These are phyloP conservation scores for Phytophthora pisi DNA, from an alignment of 352 stramenopile species.

Conservation along the genomic window DNA sequence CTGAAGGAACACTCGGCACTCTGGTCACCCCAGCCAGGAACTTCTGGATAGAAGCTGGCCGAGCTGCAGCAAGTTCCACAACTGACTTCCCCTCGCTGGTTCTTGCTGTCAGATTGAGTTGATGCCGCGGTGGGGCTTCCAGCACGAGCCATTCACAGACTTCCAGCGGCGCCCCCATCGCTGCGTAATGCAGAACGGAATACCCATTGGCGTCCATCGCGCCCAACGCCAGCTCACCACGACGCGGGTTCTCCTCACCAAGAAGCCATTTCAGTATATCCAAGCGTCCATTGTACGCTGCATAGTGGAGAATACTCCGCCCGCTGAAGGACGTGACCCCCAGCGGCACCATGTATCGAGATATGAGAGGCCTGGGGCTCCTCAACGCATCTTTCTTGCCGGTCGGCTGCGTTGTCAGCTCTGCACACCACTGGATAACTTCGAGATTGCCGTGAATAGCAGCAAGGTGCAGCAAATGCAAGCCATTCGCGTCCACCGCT, in stretches of 20 bases:
- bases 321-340: slow-evolving; percentile 64
- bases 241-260: slow-evolving; percentile 27
- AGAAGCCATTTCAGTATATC: slow-evolving; percentile 60
- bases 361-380: background rate
- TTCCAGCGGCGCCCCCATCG: slow-evolving; percentile 59
- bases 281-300: slow-evolving; percentile 63
- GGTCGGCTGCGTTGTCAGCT: slow-evolving; percentile 3
- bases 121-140: slow-evolving; percentile 38
- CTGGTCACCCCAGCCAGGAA: slow-evolving; percentile 52
- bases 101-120: slow-evolving; percentile 48
- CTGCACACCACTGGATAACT: slow-evolving; percentile 61
- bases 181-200: slow-evolving; percentile 70
- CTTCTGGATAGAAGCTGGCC: slow-evolving; percentile 36
- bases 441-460: slow-evolving; percentile 70
- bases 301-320: slow-evolving; percentile 73
- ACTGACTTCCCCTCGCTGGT: slow-evolving; percentile 52
- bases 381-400: background rate
- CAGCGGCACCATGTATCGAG: slow-evolving; percentile 33
- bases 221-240: slow-evolving; percentile 35
- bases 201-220: slow-evolving; percentile 62
- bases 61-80: slow-evolving; percentile 47
- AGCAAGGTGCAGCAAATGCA: slow-evolving; percentile 66
- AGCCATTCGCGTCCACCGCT: slow-evolving; percentile 63
- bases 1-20: slow-evolving; percentile 37
- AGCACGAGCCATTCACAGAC: slow-evolving; percentile 71